Evolutionary conservation across 1,139 yeast genomes (phyloP).

Genomic region (Yamadazyma mexicana): DNA sequence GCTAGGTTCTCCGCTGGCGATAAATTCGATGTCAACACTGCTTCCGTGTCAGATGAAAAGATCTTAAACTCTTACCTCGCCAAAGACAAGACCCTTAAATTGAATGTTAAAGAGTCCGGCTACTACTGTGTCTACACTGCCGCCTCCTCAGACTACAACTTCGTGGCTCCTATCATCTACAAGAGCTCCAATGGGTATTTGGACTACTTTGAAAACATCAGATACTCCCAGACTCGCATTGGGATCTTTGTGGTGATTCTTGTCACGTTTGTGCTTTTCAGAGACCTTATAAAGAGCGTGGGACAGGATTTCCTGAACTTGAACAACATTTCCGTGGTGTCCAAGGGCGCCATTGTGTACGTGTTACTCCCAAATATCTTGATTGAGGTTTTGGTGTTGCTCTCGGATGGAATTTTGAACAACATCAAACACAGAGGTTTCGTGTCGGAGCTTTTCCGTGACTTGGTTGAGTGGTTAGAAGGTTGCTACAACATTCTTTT

Average conservation of each 20-base stretch:
- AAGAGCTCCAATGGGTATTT: conserved; percentile 31
- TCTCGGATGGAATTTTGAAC: conserved; percentile 21
- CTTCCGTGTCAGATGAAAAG: not conserved
- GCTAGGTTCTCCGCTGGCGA: conserved; percentile 10
- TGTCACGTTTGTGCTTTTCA: conserved; percentile 24
- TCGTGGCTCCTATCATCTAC: conserved; percentile 21
- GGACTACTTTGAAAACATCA: conserved; percentile 18
- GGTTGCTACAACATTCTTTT: not conserved
- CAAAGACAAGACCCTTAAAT: conserved; percentile 10
- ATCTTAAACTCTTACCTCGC: conserved; percentile 8
- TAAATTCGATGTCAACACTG: conserved; percentile 13
- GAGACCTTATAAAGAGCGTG: conserved; percentile 28
- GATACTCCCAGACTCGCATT: conserved; percentile 21
- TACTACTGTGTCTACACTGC: conserved; percentile 37
- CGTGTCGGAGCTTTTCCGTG: conserved; percentile 1
- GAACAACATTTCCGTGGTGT: conserved; percentile 34
- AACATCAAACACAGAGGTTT: conserved; percentile 11
- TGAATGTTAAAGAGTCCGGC: conserved; percentile 26
- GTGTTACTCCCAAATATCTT: conserved; percentile 26
- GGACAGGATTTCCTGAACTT: conserved; percentile 31
- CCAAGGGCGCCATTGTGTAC: conserved; percentile 33
- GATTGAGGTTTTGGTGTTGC: conserved; percentile 11
- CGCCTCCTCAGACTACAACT: conserved; percentile 17
- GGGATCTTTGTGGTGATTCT: conserved; percentile 18
- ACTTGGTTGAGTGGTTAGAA: not conserved